These are phyloP conservation scores for Cercospora canescens DNA, from an alignment of 2,329 filamentous ascomycete species.

Conservation along the genomic window DNA sequence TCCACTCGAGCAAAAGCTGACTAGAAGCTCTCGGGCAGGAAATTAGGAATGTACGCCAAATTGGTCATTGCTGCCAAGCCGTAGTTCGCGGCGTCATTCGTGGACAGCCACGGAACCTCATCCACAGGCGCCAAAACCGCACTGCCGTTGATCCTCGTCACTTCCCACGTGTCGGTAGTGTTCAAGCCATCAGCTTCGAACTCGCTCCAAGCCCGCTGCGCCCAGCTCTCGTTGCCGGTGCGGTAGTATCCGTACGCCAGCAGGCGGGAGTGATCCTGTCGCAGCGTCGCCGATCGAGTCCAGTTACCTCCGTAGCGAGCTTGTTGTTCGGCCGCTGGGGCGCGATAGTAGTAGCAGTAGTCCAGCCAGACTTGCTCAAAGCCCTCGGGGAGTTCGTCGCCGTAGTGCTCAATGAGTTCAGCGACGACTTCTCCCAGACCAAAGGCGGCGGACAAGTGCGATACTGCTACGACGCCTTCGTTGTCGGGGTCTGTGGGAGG, in stretches of 20 bases:
- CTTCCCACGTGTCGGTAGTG: slow-evolving; percentile 37
- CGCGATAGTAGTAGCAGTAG: slow-evolving; percentile 61
- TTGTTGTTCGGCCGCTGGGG: slow-evolving; percentile 50
- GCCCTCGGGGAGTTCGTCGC: slow-evolving; percentile 46
- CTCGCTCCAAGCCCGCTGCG: slow-evolving; percentile 55
- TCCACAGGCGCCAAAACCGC: slow-evolving; percentile 51
- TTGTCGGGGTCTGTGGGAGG: slow-evolving; percentile 57
- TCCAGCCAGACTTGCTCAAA: slow-evolving; percentile 60
- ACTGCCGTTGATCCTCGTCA: slow-evolving; percentile 45
- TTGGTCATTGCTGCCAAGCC: slow-evolving; percentile 60
- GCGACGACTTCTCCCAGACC: slow-evolving; percentile 60
- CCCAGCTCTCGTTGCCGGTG: slow-evolving; percentile 49
- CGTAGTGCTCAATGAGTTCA: slow-evolving; percentile 55
- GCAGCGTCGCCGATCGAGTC: slow-evolving; percentile 43
- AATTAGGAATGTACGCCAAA: slow-evolving; percentile 42
- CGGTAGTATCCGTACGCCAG: slow-evolving; percentile 55
- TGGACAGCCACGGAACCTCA: slow-evolving; percentile 59
- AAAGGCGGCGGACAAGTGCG: slow-evolving; percentile 60
- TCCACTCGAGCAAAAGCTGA: neutral
- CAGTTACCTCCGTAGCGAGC: slow-evolving; percentile 55
- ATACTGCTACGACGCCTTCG: slow-evolving; percentile 52
- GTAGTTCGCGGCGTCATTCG: slow-evolving; percentile 59
- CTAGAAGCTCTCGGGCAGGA: slow-evolving; percentile 2
- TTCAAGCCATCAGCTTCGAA: slow-evolving; percentile 50
- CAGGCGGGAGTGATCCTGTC: slow-evolving; percentile 60